phyloP scores from a whole-genome alignment of 164 flowering plant species.

The Dillenia turbinata region DNA sequence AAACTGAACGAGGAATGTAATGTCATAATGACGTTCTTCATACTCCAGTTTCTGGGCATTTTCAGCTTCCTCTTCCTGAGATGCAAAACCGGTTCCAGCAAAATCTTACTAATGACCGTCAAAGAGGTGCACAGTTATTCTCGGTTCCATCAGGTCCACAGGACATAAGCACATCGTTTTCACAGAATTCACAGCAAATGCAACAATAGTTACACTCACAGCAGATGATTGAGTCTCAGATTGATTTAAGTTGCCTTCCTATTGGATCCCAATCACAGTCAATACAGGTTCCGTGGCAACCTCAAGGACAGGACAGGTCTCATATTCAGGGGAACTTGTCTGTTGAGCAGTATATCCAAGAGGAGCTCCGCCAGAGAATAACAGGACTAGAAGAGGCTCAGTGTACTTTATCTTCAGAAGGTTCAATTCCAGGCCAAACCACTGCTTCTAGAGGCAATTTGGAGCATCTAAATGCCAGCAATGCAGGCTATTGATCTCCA shows the following conservation, averaged over 20 bases:
- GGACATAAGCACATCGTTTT: conserved; percentile 30
- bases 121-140: conserved; percentile 31
- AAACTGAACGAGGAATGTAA: conserved; percentile 50
- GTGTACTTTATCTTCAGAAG: conserved; percentile 53
- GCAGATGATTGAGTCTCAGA: conserved; percentile 40
- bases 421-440: conserved; percentile 35
- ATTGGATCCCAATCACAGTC: conserved; percentile 49
- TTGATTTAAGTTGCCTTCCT: conserved; percentile 36
- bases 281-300: conserved; percentile 47
- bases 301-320: conserved; percentile 42
- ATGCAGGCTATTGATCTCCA: conserved; percentile 24
- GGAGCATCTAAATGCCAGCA: conserved; percentile 26
- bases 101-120: conserved; percentile 32
- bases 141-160: conserved; percentile 35
- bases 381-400: conserved; percentile 69
- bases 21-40: conserved; percentile 39
- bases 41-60: conserved; percentile 48
- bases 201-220: conserved; percentile 51
- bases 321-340: conserved; percentile 28
- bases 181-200: conserved; percentile 51
- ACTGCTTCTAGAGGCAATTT: conserved; percentile 26
- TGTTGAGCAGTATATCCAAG: conserved; percentile 60
- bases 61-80: conserved; percentile 55
- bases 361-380: conserved; percentile 59
- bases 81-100: conserved; percentile 59